These are phyloP conservation scores for Euphorbia lathyris DNA, from an alignment of 345 rosid species.

Conservation along the genomic window DNA sequence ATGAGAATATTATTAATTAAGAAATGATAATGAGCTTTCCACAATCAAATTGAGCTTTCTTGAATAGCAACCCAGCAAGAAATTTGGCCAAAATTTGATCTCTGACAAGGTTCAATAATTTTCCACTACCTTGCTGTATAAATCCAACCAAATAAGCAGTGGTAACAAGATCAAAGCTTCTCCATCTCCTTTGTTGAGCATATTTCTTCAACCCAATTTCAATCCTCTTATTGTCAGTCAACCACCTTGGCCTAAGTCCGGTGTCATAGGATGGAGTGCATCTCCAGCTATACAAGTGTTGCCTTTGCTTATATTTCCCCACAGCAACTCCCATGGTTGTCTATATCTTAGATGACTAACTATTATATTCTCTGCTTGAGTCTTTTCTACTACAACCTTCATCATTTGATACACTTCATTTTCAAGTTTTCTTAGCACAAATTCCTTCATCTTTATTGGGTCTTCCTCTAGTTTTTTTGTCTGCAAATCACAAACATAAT, in stretches of 20 bases:
- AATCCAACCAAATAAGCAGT: conserved; percentile 47
- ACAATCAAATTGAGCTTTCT: conserved; percentile 47
- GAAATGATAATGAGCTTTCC: conserved; percentile 29
- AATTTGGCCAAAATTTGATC: conserved; percentile 36
- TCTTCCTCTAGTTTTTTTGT: conserved; percentile 26
- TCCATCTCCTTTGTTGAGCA: conserved; percentile 60
- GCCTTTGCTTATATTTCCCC: conserved; percentile 54
- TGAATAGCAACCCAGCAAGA: conserved; percentile 29
- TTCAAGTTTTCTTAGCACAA: conserved; percentile 39
- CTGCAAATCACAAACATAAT: not conserved
- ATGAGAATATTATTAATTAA: too few species aligned
- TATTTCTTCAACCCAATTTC: conserved; percentile 43
- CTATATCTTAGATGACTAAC: conserved; percentile 36
- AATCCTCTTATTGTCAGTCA: conserved; percentile 36
- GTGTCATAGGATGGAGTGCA: conserved; percentile 75
- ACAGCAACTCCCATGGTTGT: conserved; percentile 56
- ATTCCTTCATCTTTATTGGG: conserved; percentile 39
- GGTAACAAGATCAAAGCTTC: conserved; percentile 51
- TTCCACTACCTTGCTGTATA: conserved; percentile 44
- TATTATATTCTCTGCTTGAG: conserved; percentile 32
- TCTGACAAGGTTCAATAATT: conserved; percentile 35
- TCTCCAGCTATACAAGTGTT: conserved; percentile 67
- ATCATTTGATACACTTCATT: conserved; percentile 31
- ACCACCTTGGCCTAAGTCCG: conserved; percentile 69
- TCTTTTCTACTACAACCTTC: conserved; percentile 34